Evolutionary conservation across 2,329 filamentous ascomycete genomes (phyloP), one percentile per base, ranked within the genome.

Genomic region (Ophiostoma sp.): DNA sequence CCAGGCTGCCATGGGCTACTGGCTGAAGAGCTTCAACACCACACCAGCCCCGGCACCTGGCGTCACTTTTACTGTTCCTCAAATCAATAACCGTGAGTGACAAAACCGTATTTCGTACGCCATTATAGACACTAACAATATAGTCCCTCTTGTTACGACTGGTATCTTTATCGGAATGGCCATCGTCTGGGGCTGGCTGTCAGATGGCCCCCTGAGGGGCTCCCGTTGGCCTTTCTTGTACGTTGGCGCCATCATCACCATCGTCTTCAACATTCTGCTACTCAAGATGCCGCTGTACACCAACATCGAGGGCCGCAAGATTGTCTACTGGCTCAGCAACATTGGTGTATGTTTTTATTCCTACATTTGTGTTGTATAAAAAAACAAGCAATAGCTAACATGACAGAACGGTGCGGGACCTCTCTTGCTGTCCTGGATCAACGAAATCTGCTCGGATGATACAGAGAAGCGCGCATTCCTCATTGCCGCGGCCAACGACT

Each of bases 1-100:
- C 0, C 79, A 80, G 68, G 27, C 72, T 0, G 79, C 76, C 6
- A 81, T 81, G 78, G 79, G 79, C 1, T 80, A 79, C 71, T 81
- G 79, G 79, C 73, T 81, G 44, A 81, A 81, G 70, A 79, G 77
- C 69, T 81, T 80, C 72, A 78, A 80, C 41, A 10, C 31, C 31
- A 71, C 74, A 1, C 77, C 78, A 6, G 52, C 76, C 54, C 79
- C 79, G 5, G 75, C 80, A 0, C 79, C 79, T 0, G 79, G 79
- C 1, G 75, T 67, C 1, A 66, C 71, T 3, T 80, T 76, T 68
- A 74, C 77, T 0, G 74, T 80, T 1, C 52, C 76, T 0, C 72
- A 80, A 35, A 80, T 80, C 78, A 64, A 64, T 33, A 64, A 64
- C 60, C 33, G 60, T 64, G 31, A 35, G 60, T 36, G 8, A 15